Evolutionary conservation across 495 filamentous ascomycete genomes (phyloP), one percentile per base, ranked within the genome.

Genomic region (Trichoderma reesei): DNA sequence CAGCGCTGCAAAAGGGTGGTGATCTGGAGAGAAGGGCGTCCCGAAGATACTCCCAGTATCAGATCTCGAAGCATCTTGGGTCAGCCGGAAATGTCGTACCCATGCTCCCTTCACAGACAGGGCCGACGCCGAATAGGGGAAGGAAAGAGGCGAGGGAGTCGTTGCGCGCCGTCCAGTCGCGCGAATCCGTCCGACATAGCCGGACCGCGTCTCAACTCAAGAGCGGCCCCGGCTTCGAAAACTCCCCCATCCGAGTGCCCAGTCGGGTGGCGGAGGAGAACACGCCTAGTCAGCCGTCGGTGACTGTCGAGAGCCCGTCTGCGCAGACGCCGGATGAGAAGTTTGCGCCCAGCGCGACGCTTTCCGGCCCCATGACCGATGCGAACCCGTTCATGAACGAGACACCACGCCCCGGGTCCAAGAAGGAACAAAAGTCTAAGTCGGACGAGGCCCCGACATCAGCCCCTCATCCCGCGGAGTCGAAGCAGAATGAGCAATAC

Each of bases 1-100:
- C 90, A 44, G 92, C 92, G 51, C 74, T 98, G 66, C 95, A 98
- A 72, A 81, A 90, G 72, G 91, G 92, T 62, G 91, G 92, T 5
- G 91, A 96, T 64, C 78, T 98, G n/a, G 93, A 98, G 70, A 83
- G 94, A 67, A 84, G 94, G 68, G 95, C 94, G 10, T 98, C 95
- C 3, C 82, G 92, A 68, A 79, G 94, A 68, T 98, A 97, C 71
- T 97, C 92, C 38, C 87, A 88, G 46, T 98, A 98, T 75, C 95
- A 98, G 68, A 92, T 98, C 59, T 90, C 90, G 31, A 97, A 96
- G 68, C 91, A 96, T 65, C 81, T 97, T 3, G 94, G 93, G 2
- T 82, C 86, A 33, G 87, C 88, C 39, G 80, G 89, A 14, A 90
- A 87, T 72, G 91, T 89, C 18, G 85, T 97, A 6, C 90, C 91